Percentiles rank a stretch among this genome's conserved stretches.
Conservation (phyloP, 2,329 filamentous ascomycete genomes). For the Fusarium torulosum region DNA sequence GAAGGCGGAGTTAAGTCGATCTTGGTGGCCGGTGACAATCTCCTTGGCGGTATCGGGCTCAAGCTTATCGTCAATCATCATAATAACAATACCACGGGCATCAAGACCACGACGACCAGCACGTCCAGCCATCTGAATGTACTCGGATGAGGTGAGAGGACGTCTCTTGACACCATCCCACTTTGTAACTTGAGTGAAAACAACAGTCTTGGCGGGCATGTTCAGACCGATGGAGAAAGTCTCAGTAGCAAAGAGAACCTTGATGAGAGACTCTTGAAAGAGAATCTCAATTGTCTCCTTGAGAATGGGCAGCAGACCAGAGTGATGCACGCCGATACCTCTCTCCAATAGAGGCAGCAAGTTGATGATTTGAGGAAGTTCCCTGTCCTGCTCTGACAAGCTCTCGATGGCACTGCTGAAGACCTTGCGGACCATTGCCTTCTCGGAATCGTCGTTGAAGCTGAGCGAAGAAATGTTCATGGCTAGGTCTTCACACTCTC, state of each 20-base stretch:
- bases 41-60: slow-evolving; percentile 93
- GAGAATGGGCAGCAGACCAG: slow-evolving; percentile 91
- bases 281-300: slow-evolving; percentile 99
- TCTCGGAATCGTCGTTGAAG: slow-evolving; percentile 97
- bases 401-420: slow-evolving; percentile 94
- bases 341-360: slow-evolving; percentile 88
- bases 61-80: slow-evolving; percentile 99
- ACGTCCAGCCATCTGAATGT: slow-evolving; percentile 98
- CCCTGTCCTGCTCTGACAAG: slow-evolving; percentile 90
- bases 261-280: slow-evolving; percentile 98
- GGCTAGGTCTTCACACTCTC: slow-evolving; percentile 92
- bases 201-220: slow-evolving; percentile 99
- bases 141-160: slow-evolving; percentile 93
- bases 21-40: slow-evolving; percentile 96
- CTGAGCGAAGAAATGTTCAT: slow-evolving; percentile 86
- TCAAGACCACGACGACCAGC: slow-evolving; percentile 97
- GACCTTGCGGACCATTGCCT: slow-evolving; percentile 92
- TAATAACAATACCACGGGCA: slow-evolving; percentile 97
- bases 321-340: slow-evolving; percentile 98
- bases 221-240: slow-evolving; percentile 99
- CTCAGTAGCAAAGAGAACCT: slow-evolving; percentile 97
- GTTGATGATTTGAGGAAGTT: slow-evolving; percentile 89
- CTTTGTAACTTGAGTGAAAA: slow-evolving; percentile 97
- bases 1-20: slow-evolving; percentile 97
- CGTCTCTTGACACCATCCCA: slow-evolving; percentile 86